Base-by-base conservation (phyloP, 352 stramenopile genomes). In the Globisporangium parvum region DNA sequence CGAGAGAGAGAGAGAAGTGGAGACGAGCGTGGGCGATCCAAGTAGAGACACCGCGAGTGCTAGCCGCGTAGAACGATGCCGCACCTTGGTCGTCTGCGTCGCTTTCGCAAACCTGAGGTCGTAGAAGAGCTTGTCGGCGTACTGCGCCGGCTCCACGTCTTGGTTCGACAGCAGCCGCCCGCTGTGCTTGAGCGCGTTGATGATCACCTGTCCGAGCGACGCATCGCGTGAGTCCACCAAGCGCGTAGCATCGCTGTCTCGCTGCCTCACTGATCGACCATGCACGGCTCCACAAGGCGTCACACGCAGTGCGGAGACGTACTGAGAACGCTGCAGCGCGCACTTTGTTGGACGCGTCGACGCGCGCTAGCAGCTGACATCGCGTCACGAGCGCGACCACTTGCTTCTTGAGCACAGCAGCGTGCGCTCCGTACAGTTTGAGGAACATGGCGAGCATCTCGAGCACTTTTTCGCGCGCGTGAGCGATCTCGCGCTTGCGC, bases 41-140 rank as follows among this genome's bases (percentile, higher is more conserved):
- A n/a, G n/a, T n/a, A n/a, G n/a, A n/a, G n/a, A n/a, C n/a, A n/a
- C n/a, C n/a, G n/a, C n/a, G n/a, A n/a, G n/a, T n/a, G n/a, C n/a
- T n/a, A n/a, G n/a, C n/a, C n/a, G n/a, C n/a, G n/a, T n/a, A n/a
- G n/a, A n/a, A n/a, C n/a, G n/a, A n/a, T n/a, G n/a, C n/a, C n/a
- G n/a, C 51, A 81, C 74, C 53, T 88, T 89, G 2, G 75, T 79
- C 1, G 77, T 89, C 46, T 91, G 80, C 3, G 75, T 77, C 9
- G 70, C 69, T 42, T 88, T 89, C 5, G 73, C 74, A 46, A 86
- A 91, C 63, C 86, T 85, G 51, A 91, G 75, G 41, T 91, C 80
- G 49, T 85, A 70, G 39, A 89, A 87, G 11, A 91, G 63, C 53
- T 89, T 89, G 26, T 87, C 77, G 42, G 77, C 57, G 41, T 88